Evolutionary conservation across 2,329 filamentous ascomycete genomes (phyloP).

Genomic region (Endoconidiophora laricicola): DNA sequence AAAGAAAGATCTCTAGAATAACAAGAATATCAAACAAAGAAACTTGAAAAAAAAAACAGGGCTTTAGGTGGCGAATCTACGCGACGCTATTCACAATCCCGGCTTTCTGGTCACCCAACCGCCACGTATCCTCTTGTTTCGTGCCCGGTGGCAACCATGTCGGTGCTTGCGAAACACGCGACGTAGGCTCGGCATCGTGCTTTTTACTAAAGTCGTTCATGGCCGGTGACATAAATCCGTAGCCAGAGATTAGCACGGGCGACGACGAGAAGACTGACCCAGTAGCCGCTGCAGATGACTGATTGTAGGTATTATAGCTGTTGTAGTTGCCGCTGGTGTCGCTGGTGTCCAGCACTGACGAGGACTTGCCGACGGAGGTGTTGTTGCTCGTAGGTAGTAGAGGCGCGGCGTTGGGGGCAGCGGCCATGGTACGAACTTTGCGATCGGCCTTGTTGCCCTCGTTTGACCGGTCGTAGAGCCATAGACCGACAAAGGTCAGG

Average conservation of each 20-base stretch:
- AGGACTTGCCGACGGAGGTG: background rate
- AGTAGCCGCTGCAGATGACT: background rate
- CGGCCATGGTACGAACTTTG: constrained; percentile 50
- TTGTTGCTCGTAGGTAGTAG: constrained; percentile 46
- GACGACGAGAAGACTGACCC: background rate
- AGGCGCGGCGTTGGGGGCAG: constrained; percentile 22
- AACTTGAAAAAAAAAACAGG: constrained; percentile 21
- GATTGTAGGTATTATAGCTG: background rate
- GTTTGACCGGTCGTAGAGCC: constrained; percentile 86
- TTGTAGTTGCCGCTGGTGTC: background rate
- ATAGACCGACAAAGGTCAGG: constrained; percentile 81
- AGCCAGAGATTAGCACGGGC: constrained; percentile 2
- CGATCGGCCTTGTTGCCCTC: constrained; percentile 78
- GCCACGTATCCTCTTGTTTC: constrained; percentile 75
- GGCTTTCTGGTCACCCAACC: constrained; percentile 20
- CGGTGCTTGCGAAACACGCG: constrained; percentile 2
- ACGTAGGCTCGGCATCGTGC: constrained; percentile 1
- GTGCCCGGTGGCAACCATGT: constrained; percentile 66
- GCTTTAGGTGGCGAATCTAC: constrained; percentile 13
- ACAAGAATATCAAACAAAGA: constrained; percentile 16
- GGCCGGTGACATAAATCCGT: constrained; percentile 3
- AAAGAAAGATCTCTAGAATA: constrained; percentile 1
- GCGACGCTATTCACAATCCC: constrained; percentile 15
- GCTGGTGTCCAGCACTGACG: background rate
- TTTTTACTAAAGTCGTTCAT: background rate